Conservation (phyloP, 2,329 filamentous ascomycete species). For the Chaetomium sp. region DNA sequence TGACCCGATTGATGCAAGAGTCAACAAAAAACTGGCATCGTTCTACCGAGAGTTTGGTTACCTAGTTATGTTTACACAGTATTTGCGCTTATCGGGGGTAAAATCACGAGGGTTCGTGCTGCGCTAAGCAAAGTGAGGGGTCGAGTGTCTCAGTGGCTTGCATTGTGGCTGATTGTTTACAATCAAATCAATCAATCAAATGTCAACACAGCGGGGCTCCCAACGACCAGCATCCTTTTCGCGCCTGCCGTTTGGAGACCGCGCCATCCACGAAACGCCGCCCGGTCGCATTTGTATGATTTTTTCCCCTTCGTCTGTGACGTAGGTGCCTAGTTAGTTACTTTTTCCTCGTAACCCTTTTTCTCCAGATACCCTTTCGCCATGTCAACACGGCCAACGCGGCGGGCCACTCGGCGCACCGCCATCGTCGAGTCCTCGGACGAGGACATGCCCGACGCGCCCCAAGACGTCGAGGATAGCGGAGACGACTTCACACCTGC, state of each 20-base stretch:
- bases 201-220: slow-evolving; percentile 33
- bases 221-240: slow-evolving; percentile 22
- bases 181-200: slow-evolving; percentile 32
- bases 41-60: neutral
- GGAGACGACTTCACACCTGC: slow-evolving; percentile 83
- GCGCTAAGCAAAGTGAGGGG: neutral
- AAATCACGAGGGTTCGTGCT: neutral
- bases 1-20: slow-evolving; percentile 23
- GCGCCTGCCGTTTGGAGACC: slow-evolving; percentile 19
- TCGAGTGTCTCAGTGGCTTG: slow-evolving; percentile 5
- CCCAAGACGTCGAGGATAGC: slow-evolving; percentile 58
- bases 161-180: slow-evolving; percentile 34
- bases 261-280: slow-evolving; percentile 10
- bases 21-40: neutral
- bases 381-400: slow-evolving; percentile 48
- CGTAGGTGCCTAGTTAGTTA: neutral
- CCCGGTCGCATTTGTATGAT: slow-evolving; percentile 8
- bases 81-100: neutral
- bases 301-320: slow-evolving; percentile 4
- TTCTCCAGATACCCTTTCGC: slow-evolving; percentile 17
- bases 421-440: slow-evolving; percentile 74
- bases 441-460: slow-evolving; percentile 64
- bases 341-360: slow-evolving; percentile 11
- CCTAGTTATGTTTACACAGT: neutral
- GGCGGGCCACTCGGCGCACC: slow-evolving; percentile 64